phyloP scores from a whole-genome alignment of 306 rosid species.

The Myrica gale region DNA sequence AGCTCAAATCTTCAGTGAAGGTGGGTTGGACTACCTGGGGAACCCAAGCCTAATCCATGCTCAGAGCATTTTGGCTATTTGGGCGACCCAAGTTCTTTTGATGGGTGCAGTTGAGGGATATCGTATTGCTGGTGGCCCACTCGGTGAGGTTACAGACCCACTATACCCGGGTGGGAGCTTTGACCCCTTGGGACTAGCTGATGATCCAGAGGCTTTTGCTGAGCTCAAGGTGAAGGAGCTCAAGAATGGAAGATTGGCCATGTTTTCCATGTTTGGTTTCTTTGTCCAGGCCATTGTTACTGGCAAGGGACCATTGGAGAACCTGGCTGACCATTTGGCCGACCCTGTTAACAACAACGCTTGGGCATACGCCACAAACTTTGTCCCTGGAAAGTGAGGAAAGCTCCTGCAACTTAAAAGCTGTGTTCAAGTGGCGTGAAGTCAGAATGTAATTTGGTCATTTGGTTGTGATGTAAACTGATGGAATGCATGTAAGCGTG shows the following conservation, averaged over 20 bases:
- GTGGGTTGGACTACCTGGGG: background rate
- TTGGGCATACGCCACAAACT: constrained; percentile 24
- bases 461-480: background rate
- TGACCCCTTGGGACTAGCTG: background rate
- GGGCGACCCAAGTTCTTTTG: background rate
- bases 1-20: background rate
- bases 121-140: background rate
- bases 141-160: background rate
- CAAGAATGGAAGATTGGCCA: constrained; percentile 21
- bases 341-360: constrained; percentile 27
- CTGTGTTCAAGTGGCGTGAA: background rate
- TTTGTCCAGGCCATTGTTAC: constrained; percentile 28
- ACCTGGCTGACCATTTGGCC: constrained; percentile 21
- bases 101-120: background rate
- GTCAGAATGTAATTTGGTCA: background rate
- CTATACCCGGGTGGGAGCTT: background rate
- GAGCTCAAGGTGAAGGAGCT: constrained; percentile 11
- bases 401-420: background rate
- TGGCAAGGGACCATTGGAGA: constrained; percentile 22
- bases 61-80: background rate
- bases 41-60: background rate
- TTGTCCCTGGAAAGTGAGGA: constrained; percentile 26
- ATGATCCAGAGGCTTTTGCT: constrained; percentile 15
- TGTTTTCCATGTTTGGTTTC: constrained; percentile 28
- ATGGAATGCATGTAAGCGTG: background rate